Evolutionary conservation across 331 rosid genomes (phyloP).

Genomic region (Phaseolus coccineus): DNA sequence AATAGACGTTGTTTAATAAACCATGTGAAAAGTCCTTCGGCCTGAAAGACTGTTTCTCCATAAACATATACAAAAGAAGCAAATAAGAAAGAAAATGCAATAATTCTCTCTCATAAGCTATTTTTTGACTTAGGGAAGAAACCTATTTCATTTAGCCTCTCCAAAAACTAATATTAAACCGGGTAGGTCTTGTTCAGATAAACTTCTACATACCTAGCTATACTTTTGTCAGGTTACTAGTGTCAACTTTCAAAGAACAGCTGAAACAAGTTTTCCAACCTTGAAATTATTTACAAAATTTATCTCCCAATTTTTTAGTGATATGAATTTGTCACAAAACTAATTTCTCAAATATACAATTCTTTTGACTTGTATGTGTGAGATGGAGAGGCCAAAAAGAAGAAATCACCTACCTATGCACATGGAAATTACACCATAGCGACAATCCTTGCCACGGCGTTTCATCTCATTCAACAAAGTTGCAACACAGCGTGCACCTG

Average conservation of each 20-base stretch:
- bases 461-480: slow-evolving; percentile 89
- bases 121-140: too few relatives aligned
- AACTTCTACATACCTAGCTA: background rate
- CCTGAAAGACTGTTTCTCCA: too few relatives aligned
- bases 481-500: slow-evolving; percentile 85
- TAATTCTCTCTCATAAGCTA: too few relatives aligned
- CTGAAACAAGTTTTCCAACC: background rate
- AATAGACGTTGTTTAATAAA: too few relatives aligned
- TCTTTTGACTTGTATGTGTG: background rate
- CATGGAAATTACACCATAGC: slow-evolving; percentile 89
- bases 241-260: too few relatives aligned
- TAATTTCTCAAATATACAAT: background rate
- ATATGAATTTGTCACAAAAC: background rate
- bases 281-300: background rate
- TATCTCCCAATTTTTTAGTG: background rate
- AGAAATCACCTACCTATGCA: slow-evolving; percentile 89
- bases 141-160: background rate
- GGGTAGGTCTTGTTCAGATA: background rate
- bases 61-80: too few relatives aligned
- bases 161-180: background rate
- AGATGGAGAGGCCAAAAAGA: slow-evolving; percentile 13
- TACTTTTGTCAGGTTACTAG: background rate
- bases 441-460: slow-evolving; percentile 76
- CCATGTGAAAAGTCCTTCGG: too few relatives aligned
- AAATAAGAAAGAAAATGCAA: too few relatives aligned